Evolutionary conservation across 495 filamentous ascomycete species (phyloP).

Genomic region (Xylaria longipes): DNA sequence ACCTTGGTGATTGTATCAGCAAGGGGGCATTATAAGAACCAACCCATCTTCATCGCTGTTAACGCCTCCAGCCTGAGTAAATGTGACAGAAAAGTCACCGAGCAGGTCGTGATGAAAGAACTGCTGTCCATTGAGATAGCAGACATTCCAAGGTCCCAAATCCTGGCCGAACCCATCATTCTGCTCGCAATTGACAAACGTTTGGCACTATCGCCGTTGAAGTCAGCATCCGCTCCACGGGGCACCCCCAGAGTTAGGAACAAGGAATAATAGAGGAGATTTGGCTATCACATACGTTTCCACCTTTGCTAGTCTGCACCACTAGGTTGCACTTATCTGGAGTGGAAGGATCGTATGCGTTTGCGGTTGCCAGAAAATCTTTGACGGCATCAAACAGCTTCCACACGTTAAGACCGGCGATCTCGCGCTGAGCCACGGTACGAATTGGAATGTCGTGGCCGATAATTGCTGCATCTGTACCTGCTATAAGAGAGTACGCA

Average conservation of each 20-base stretch:
- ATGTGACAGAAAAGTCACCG: not conserved
- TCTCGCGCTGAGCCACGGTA: not conserved
- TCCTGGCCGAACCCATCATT: not conserved
- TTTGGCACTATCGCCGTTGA: not conserved
- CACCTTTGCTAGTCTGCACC: not conserved
- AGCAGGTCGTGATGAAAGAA: not conserved
- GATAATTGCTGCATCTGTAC: not conserved
- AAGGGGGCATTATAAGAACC: not conserved
- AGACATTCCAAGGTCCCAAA: not conserved
- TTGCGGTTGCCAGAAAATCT: not conserved
- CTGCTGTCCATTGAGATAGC: not conserved
- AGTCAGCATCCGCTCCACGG: not conserved
- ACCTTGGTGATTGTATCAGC: not conserved
- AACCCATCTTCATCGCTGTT: slow-evolving; percentile 1
- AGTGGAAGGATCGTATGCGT: not conserved
- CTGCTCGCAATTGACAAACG: not conserved
- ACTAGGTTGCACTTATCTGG: not conserved
- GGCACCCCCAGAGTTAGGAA: not conserved
- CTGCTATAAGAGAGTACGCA: not conserved
- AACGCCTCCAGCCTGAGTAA: not conserved
- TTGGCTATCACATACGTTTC: not conserved
- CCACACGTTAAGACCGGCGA: not conserved
- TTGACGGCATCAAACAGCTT: not conserved
- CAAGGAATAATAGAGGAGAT: not conserved
- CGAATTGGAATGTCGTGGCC: not conserved